These are phyloP conservation scores for Silene conica DNA, from an alignment of 148 eudicot genomes.

Conservation along the genomic window DNA sequence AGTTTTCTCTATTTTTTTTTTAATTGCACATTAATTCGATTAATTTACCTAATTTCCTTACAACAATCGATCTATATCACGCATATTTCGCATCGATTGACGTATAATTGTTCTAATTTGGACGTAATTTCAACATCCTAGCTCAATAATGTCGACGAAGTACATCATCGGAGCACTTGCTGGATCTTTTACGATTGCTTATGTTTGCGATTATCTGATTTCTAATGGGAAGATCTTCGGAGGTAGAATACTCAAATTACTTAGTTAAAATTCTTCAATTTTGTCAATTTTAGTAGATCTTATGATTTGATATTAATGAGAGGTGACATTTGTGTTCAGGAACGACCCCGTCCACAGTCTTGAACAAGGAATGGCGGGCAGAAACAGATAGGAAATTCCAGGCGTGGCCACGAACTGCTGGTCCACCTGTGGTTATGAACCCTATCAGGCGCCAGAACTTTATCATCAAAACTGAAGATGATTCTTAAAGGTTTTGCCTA, in stretches of 20 bases:
- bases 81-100: neutral
- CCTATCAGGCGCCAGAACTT: constrained; percentile 48
- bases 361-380: constrained; percentile 36
- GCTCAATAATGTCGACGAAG: constrained; percentile 32
- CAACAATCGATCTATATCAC: neutral
- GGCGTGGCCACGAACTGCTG: constrained; percentile 49
- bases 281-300: neutral
- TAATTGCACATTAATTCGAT: constrained; percentile 2
- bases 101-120: constrained; percentile 7
- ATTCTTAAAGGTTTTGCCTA: constrained; percentile 30
- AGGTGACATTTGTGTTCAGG: constrained; percentile 21
- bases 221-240: constrained; percentile 42
- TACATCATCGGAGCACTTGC: constrained; percentile 28
- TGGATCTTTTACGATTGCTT: constrained; percentile 32
- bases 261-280: neutral
- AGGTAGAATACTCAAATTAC: constrained; percentile 20
- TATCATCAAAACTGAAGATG: constrained; percentile 36
- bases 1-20: neutral
- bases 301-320: neutral
- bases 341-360: constrained; percentile 35
- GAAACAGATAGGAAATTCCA: constrained; percentile 43
- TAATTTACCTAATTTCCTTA: neutral
- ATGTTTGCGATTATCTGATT: constrained; percentile 30
- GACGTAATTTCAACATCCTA: neutral
- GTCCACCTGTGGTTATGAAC: constrained; percentile 47